Conservation (phyloP, 2,329 filamentous ascomycete species). For the Paramyrothecium sp. region DNA sequence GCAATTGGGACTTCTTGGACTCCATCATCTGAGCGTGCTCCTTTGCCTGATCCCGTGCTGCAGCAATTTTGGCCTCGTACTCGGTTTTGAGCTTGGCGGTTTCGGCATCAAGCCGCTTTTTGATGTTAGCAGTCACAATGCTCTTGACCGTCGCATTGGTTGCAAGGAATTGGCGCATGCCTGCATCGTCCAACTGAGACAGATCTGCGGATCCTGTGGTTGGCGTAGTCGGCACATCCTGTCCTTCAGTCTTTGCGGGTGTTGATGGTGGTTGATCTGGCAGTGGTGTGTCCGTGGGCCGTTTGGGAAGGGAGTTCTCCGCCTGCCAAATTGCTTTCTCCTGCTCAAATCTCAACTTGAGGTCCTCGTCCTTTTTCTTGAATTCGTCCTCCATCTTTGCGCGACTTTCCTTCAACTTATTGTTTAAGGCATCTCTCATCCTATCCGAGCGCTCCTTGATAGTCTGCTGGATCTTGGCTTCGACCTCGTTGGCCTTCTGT, state of each 20-base stretch:
- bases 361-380: constrained; percentile 52
- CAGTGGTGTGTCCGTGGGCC: constrained; percentile 15
- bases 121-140: constrained; percentile 62
- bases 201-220: constrained; percentile 38
- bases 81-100: constrained; percentile 59
- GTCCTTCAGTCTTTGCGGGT: constrained; percentile 35
- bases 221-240: constrained; percentile 32
- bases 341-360: constrained; percentile 59
- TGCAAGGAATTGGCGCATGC: constrained; percentile 55
- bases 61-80: constrained; percentile 50
- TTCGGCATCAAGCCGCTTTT: constrained; percentile 67
- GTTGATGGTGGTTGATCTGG: constrained; percentile 28
- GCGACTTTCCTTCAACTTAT: constrained; percentile 68
- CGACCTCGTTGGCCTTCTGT: constrained; percentile 60
- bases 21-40: constrained; percentile 70
- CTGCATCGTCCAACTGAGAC: constrained; percentile 49
- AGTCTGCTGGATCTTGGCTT: constrained; percentile 58
- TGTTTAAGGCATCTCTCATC: constrained; percentile 67
- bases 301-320: constrained; percentile 38
- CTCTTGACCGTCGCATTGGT: constrained; percentile 56
- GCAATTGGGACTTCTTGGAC: constrained; percentile 71
- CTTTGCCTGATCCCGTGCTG: constrained; percentile 57
- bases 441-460: constrained; percentile 66
- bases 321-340: constrained; percentile 62
- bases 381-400: constrained; percentile 49